A percentile compares a stretch with the other conserved stretches of the same genome.
Conservation (phyloP, 495 filamentous ascomycete species). For the Poronia punctata region DNA sequence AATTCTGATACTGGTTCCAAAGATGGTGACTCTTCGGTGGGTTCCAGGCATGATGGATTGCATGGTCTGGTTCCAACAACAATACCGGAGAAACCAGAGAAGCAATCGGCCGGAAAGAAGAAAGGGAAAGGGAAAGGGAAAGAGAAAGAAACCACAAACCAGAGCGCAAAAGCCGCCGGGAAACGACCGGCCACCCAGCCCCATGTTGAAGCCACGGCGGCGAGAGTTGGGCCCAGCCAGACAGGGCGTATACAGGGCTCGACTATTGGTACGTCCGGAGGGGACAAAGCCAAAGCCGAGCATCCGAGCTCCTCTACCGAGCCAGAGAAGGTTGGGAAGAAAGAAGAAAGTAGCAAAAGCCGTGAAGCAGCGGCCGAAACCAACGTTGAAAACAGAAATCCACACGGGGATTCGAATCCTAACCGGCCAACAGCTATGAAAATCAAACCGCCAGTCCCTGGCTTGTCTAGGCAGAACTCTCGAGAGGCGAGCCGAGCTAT, state of each 20-base stretch:
- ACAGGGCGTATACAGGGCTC: neutral
- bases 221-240: slow-evolving; percentile 3
- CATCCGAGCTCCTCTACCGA: slow-evolving; percentile 4
- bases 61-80: slow-evolving; percentile 14
- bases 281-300: neutral
- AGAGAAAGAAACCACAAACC: slow-evolving; percentile 3
- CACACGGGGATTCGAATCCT: slow-evolving; percentile 14
- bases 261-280: no score
- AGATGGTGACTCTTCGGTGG: slow-evolving; percentile 13
- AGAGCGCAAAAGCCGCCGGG: slow-evolving; percentile 32
- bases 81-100: slow-evolving; percentile 11
- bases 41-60: slow-evolving; percentile 16
- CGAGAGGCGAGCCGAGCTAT: slow-evolving; percentile 17
- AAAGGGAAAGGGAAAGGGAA: slow-evolving; percentile 4
- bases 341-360: slow-evolving; percentile 10
- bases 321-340: slow-evolving; percentile 4
- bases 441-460: slow-evolving; percentile 25
- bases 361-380: slow-evolving; percentile 7
- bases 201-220: slow-evolving; percentile 10
- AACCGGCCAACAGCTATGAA: slow-evolving; percentile 18
- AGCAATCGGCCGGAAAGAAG: neutral
- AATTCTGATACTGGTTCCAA: slow-evolving; percentile 18
- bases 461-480: slow-evolving; percentile 13
- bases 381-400: slow-evolving; percentile 15
- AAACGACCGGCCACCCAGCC: slow-evolving; percentile 23